Evolutionary conservation across 202 grass and related monocot species (phyloP).

Genomic region (Panicum virgatum): DNA sequence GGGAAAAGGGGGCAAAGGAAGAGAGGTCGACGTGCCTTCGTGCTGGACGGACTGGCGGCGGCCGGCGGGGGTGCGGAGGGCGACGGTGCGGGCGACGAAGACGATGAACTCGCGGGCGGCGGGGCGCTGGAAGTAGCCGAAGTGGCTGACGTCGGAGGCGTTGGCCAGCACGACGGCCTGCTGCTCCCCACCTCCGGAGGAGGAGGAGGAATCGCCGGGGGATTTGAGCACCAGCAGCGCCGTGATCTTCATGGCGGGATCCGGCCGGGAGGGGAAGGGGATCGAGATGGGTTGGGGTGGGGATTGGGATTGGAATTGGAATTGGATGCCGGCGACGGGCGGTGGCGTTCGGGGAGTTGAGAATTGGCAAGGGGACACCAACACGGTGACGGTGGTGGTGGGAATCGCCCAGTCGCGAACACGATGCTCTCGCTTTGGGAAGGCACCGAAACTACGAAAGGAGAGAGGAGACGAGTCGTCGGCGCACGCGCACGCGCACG

Average conservation of each 20-base stretch:
- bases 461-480: no score
- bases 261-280: background rate
- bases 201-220: conserved; percentile 37
- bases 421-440: background rate
- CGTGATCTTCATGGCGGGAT: conserved; percentile 66
- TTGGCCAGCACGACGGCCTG: conserved; percentile 68
- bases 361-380: background rate
- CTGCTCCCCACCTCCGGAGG: background rate
- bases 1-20: background rate
- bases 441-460: background rate
- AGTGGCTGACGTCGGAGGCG: conserved; percentile 71
- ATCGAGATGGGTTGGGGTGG: background rate
- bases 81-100: conserved; percentile 74
- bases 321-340: background rate
- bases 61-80: conserved; percentile 49
- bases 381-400: no score
- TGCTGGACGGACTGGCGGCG: conserved; percentile 65
- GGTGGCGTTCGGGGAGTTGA: background rate
- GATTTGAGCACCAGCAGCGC: conserved; percentile 59
- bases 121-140: conserved; percentile 76
- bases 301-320: no score
- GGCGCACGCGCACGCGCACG: no score
- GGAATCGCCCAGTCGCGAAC: background rate
- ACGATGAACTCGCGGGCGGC: conserved; percentile 74
- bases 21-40: conserved; percentile 27